Percentiles rank a stretch among this genome's conserved stretches.
These are phyloP conservation scores for Ehretia macrophylla DNA, from an alignment of 257 asterid species.

Conservation along the genomic window DNA sequence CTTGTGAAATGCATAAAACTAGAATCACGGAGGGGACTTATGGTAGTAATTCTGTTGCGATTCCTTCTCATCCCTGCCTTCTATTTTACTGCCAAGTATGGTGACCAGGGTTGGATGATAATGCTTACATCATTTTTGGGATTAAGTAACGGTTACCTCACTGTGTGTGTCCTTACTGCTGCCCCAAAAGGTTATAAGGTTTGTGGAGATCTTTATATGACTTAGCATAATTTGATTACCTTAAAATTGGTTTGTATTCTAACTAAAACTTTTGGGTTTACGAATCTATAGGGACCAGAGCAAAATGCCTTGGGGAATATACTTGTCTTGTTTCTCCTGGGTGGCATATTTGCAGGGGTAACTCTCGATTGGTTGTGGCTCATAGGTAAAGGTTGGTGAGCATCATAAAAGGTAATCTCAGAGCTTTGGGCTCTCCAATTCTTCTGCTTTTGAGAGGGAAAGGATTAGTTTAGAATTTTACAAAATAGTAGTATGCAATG, in stretches of 20 bases:
- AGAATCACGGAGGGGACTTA: conserved; percentile 30
- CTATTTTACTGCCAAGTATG: conserved; percentile 40
- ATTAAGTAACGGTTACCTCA: conserved; percentile 35
- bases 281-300: conserved; percentile 70
- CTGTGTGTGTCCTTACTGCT: conserved; percentile 40
- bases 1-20: conserved; percentile 28
- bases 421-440: background rate
- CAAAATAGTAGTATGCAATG: too few relatives aligned
- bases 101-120: conserved; percentile 51
- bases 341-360: conserved; percentile 65
- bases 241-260: background rate
- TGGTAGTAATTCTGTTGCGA: conserved; percentile 17
- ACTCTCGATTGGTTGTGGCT: conserved; percentile 86
- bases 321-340: conserved; percentile 62
- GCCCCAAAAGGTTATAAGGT: conserved; percentile 52
- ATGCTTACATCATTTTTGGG: conserved; percentile 35
- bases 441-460: too few relatives aligned
- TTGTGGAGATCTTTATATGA: background rate
- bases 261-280: background rate
- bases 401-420: background rate
- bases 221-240: background rate
- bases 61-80: conserved; percentile 33
- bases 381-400: conserved; percentile 45
- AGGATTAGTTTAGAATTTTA: too few relatives aligned
- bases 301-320: conserved; percentile 89